Conservation (phyloP, 805 yeast species). For the Cyberlindnera japonica region DNA sequence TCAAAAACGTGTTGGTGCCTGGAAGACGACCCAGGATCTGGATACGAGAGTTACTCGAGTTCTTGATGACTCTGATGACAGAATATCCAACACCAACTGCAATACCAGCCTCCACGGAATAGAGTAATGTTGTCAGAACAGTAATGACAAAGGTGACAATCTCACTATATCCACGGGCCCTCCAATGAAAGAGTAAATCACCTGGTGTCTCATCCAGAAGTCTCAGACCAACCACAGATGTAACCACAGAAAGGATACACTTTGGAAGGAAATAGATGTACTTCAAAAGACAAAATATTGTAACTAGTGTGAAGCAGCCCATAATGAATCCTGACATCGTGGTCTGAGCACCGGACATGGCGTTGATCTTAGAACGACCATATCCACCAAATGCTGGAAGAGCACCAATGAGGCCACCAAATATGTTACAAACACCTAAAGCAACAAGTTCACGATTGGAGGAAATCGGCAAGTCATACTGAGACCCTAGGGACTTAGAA, state of each 20-base stretch:
- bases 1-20: conserved; percentile 57
- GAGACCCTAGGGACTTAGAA: conserved; percentile 76
- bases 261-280: conserved; percentile 71
- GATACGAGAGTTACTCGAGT: conserved; percentile 77
- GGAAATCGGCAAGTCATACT: conserved; percentile 67
- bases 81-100: conserved; percentile 83
- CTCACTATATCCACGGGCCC: conserved; percentile 74
- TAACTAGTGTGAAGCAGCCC: conserved; percentile 70
- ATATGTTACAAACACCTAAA: conserved; percentile 65
- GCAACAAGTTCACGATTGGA: conserved; percentile 91
- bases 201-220: conserved; percentile 81
- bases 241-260: conserved; percentile 76
- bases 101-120: conserved; percentile 87
- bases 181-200: conserved; percentile 70
- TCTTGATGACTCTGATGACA: conserved; percentile 70
- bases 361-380: conserved; percentile 87
- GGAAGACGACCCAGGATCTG: conserved; percentile 74
- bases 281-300: conserved; percentile 56
- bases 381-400: conserved; percentile 95
- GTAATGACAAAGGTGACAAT: conserved; percentile 65
- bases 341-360: conserved; percentile 82
- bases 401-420: conserved; percentile 55
- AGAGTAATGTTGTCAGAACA: conserved; percentile 56
- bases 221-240: conserved; percentile 72
- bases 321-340: conserved; percentile 80